phyloP scores from a whole-genome alignment of 257 asterid species.

The Lithospermum erythrorhizon region DNA sequence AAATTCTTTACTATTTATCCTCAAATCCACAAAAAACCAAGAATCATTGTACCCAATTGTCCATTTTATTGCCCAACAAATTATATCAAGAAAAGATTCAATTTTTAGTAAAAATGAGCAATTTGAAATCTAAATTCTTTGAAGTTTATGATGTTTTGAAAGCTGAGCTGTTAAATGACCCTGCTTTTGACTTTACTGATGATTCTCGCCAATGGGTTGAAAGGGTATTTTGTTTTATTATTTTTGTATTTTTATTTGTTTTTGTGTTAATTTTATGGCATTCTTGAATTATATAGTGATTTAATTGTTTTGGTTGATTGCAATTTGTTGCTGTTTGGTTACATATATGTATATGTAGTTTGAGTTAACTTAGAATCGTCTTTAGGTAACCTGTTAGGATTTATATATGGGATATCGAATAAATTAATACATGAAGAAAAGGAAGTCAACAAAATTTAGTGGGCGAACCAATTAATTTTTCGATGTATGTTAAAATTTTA shows the following conservation, averaged over 20 bases:
- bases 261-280: background rate
- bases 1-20: too few species aligned
- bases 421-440: too few species aligned
- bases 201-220: background rate
- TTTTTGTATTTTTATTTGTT: too few species aligned
- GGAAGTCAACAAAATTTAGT: too few species aligned
- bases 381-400: too few species aligned
- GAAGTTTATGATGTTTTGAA: background rate
- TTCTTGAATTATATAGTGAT: background rate
- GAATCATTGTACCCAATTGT: background rate
- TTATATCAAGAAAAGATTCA: background rate
- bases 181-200: background rate
- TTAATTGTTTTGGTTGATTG: background rate
- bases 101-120: background rate
- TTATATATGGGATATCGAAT: too few species aligned
- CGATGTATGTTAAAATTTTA: too few species aligned
- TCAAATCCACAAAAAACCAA: background rate
- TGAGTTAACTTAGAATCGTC: too few species aligned
- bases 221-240: background rate
- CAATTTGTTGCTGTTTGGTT: background rate
- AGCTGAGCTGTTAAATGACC: background rate
- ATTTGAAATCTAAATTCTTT: background rate
- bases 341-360: background rate
- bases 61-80: background rate
- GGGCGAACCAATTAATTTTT: too few species aligned